Percentiles rank a stretch among this genome's conserved stretches.
Evolutionary conservation across 1,284 basidiomycete species (phyloP).

Genomic region (Coniophora puteana): DNA sequence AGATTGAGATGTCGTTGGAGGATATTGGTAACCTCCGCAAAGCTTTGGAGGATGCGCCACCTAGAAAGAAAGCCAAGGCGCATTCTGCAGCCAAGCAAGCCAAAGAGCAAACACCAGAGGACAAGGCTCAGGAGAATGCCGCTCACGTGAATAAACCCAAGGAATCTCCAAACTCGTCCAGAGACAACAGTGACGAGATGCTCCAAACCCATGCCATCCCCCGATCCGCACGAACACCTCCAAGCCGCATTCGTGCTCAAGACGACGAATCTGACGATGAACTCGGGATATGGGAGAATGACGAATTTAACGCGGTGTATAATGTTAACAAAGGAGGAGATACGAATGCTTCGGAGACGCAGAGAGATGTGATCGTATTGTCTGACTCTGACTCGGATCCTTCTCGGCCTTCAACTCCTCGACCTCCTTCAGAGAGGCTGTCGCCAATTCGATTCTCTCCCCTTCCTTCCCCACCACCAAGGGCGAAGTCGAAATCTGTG

Average conservation of each 20-base stretch:
- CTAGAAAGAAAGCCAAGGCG: conserved; percentile 20
- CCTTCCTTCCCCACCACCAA: background rate
- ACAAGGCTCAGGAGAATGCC: no score
- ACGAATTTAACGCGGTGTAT: conserved; percentile 33
- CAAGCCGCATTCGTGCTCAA: conserved; percentile 4
- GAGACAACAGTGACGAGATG: no score
- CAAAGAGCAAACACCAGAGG: background rate
- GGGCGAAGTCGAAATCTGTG: no score
- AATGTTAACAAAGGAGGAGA: conserved; percentile 13
- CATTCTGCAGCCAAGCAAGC: conserved; percentile 7
- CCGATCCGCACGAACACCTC: no score
- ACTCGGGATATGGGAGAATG: conserved; percentile 36
- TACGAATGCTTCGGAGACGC: conserved; percentile 14
- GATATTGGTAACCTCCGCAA: conserved; percentile 13
- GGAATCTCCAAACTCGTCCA: no score
- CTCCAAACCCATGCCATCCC: no score
- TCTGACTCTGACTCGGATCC: conserved; percentile 31
- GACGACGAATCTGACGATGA: conserved; percentile 42
- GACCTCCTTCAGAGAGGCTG: conserved; percentile 1
- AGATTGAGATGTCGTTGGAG: conserved; percentile 19
- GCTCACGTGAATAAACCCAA: no score
- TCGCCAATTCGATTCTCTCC: conserved; percentile 7
- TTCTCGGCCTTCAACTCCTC: conserved; percentile 12
- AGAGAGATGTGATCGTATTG: conserved; percentile 33
- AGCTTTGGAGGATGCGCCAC: conserved; percentile 13